Percentiles rank a stretch among this genome's conserved stretches.
These are phyloP conservation scores for Cystobasidiaceae sp. DNA, from an alignment of 1,284 basidiomycete genomes.

Conservation along the genomic window DNA sequence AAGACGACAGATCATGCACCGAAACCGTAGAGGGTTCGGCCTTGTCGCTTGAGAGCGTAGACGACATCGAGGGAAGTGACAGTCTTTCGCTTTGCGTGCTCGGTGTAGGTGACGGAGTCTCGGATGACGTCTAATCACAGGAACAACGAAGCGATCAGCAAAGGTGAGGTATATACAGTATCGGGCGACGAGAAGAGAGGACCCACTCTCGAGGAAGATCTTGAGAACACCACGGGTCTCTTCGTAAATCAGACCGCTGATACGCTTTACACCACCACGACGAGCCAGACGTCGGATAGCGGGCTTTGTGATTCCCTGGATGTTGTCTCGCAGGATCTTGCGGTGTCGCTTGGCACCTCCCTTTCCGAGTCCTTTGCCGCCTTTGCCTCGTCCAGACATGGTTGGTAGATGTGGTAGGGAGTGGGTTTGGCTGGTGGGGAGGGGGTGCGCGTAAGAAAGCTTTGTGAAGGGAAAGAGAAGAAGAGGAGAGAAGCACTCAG, in stretches of 20 bases:
- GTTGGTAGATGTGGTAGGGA: slow-evolving; percentile 39
- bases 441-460: background rate
- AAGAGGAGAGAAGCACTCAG: background rate
- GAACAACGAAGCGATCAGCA: background rate
- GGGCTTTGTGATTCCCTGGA: slow-evolving; percentile 81
- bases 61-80: slow-evolving; percentile 85
- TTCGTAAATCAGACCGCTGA: slow-evolving; percentile 86
- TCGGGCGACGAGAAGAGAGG: slow-evolving; percentile 17
- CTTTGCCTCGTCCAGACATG: slow-evolving; percentile 72
- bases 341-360: slow-evolving; percentile 77
- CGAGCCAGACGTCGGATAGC: slow-evolving; percentile 90
- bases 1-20: slow-evolving; percentile 15
- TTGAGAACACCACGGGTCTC: slow-evolving; percentile 82
- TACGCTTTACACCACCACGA: slow-evolving; percentile 93
- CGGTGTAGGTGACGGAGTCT: slow-evolving; percentile 82
- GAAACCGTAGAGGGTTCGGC: slow-evolving; percentile 67
- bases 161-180: background rate
- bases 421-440: slow-evolving; percentile 1
- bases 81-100: slow-evolving; percentile 88
- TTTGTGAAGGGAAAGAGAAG: background rate
- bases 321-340: slow-evolving; percentile 58
- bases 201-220: slow-evolving; percentile 61
- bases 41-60: slow-evolving; percentile 69
- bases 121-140: slow-evolving; percentile 39
- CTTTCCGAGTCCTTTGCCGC: slow-evolving; percentile 73